These are phyloP conservation scores for Deinandra increscens DNA, from an alignment of 129 eudicot genomes.

Conservation along the genomic window DNA sequence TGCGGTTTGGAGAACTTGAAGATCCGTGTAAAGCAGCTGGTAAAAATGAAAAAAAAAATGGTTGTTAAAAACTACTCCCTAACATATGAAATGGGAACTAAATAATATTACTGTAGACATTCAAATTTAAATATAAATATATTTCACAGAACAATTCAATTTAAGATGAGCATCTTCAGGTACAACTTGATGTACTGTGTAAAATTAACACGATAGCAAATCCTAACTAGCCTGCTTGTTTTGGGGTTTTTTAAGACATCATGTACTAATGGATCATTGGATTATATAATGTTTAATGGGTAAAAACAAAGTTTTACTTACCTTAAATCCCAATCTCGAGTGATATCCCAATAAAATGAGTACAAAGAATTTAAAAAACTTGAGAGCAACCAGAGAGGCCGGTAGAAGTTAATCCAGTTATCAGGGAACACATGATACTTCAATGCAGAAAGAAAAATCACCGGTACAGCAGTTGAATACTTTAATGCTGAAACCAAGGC, in stretches of 20 bases:
- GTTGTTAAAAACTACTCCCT: constrained; percentile 4
- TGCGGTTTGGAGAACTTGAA: constrained; percentile 88
- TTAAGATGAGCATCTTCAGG: neutral
- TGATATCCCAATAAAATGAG: constrained; percentile 95
- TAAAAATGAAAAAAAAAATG: constrained; percentile 17
- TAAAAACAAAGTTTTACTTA: constrained; percentile 27
- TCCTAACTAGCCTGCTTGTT: constrained; percentile 3
- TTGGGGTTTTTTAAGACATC: neutral
- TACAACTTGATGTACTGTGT: neutral
- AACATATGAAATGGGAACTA: neutral
- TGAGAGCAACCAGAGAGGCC: constrained; percentile 87
- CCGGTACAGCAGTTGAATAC: constrained; percentile 92
- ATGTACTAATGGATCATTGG: neutral
- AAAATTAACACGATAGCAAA: neutral
- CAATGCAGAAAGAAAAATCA: constrained; percentile 92
- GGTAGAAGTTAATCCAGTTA: constrained; percentile 70
- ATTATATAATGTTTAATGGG: neutral
- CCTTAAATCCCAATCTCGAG: constrained; percentile 98
- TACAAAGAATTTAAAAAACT: constrained; percentile 70
- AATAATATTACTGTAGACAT: neutral
- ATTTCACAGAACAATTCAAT: neutral
- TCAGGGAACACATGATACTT: constrained; percentile 87
- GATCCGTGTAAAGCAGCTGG: constrained; percentile 88
- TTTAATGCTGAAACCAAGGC: constrained; percentile 74
- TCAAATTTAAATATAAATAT: neutral